Conservation (phyloP, 805 yeast species). For the Metschnikowia santaceciliae region DNA sequence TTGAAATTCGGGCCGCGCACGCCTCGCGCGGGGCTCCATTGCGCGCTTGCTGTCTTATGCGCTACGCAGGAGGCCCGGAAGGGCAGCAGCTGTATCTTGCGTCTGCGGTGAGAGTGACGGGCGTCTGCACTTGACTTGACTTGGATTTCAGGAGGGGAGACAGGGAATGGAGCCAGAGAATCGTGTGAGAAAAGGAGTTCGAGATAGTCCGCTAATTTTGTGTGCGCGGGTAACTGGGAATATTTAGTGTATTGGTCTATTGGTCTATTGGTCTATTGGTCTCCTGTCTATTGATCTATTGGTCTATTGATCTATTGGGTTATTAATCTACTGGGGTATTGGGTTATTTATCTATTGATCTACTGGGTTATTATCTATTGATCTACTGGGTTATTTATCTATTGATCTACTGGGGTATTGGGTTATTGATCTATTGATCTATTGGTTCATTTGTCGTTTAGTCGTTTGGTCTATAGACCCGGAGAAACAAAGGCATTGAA, state of each 20-base stretch:
- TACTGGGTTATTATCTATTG: not conserved
- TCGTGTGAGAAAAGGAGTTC: not conserved
- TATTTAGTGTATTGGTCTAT: not conserved
- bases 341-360: too few relatives aligned
- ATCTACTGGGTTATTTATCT: not conserved
- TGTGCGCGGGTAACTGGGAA: not conserved
- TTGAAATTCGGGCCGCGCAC: constrained; percentile 1
- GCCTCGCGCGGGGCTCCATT: not conserved
- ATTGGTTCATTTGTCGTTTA: not conserved
- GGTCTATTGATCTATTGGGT: too few relatives aligned
- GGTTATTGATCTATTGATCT: not conserved
- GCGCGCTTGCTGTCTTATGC: not conserved
- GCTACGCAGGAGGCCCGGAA: not conserved
- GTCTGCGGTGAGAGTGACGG: constrained; percentile 1
- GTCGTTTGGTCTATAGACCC: not conserved
- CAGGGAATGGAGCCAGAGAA: not conserved
- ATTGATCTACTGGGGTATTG: not conserved
- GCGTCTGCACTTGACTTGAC: not conserved
- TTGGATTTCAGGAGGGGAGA: too few relatives aligned
- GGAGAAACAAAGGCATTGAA: not conserved
- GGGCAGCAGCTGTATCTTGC: not conserved
- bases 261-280: not conserved
- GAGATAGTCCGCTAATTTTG: not conserved
- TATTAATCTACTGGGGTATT: not conserved
- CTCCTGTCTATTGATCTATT: too few relatives aligned